These are phyloP conservation scores for Leishmania amazonensis DNA, from an alignment of 208 protist species.

Conservation along the genomic window DNA sequence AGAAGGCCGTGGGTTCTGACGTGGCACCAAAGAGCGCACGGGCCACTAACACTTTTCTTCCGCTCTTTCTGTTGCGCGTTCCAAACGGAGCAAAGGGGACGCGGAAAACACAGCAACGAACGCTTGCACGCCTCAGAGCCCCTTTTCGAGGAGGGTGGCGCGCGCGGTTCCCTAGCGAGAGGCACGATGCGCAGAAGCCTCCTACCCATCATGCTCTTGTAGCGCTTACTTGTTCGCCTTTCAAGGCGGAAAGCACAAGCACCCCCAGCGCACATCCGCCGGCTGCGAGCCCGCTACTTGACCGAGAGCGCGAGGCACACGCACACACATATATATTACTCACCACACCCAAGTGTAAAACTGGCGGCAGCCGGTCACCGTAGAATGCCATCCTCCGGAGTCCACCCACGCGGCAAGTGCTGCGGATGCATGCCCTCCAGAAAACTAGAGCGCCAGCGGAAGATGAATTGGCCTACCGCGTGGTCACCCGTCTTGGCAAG, in stretches of 20 bases:
- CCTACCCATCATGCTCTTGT: not conserved
- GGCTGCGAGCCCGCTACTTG: not conserved
- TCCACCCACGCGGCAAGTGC: conserved; percentile 56
- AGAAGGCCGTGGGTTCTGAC: not conserved
- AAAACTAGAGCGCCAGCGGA: conserved; percentile 55
- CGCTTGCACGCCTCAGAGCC: not conserved
- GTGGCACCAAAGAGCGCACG: not conserved
- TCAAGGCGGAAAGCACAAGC: not conserved
- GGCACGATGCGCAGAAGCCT: not conserved
- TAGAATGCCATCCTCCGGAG: conserved; percentile 56
- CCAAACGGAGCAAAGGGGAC: not conserved
- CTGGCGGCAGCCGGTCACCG: conserved; percentile 4
- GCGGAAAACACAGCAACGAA: not conserved
- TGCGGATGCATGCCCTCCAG: conserved; percentile 40
- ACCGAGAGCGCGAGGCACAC: not conserved
- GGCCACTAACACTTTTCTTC: not conserved
- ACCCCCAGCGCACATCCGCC: not conserved
- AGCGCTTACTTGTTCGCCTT: not conserved
- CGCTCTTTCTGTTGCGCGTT: not conserved
- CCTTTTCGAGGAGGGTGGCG: not conserved
- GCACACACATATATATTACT: not conserved
- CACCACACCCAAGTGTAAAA: not conserved
- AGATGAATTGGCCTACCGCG: conserved; percentile 66
- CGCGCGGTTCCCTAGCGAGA: not conserved
- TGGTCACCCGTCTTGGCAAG: conserved; percentile 36